Evolutionary conservation across 257 asterid genomes (phyloP), one percentile per base, ranked within the genome.

Genomic region (Ophiorrhiza pumila): DNA sequence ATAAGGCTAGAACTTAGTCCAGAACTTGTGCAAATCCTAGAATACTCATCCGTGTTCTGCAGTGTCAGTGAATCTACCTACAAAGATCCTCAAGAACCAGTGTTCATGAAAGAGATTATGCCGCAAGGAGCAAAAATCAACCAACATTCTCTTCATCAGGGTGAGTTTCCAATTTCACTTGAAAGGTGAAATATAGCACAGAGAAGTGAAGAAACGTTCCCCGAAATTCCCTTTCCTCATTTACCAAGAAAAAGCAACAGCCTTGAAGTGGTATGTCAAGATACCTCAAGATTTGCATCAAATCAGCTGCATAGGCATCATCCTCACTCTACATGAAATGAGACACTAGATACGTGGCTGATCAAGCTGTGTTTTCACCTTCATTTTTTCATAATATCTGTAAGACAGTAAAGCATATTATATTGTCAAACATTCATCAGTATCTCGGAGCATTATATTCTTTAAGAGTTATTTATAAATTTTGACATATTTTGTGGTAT

Each of bases 381-480:
- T 74, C 74, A 67, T 15, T 49, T 69, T 34, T 67, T 56, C 22
- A 34, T 10, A 39, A 34, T 10, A 39, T 75, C 79, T 75, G 79
- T 43, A 53, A 59, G 37, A 43, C 37, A 68, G 29, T 50, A 68
- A 49, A 75, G 68, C 41, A 32, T 12, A 13, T 68, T 65, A 42
- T 3, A 46, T 60, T 46, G n/a, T 41, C 8, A 31, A 17, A 56
- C 18, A 32, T n/a, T n/a, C 46, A 29, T 25, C 71, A 57, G 22
- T 15, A 32, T 25, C 25, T 25, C 7, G 31, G 34, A 56, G 29
- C 68, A 34, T 35, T 61, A 49, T 62, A 62, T 49, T 57, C 65
- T 47, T 27, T 27, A 32, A 62, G 1, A 57, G 12, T 10, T 39
- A n/a, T 12, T n/a, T 4, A 43, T n/a, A 5, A 12, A 20, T 13